phyloP scores from a whole-genome alignment of 805 yeast genomes.

The Metschnikowia koreensis region DNA sequence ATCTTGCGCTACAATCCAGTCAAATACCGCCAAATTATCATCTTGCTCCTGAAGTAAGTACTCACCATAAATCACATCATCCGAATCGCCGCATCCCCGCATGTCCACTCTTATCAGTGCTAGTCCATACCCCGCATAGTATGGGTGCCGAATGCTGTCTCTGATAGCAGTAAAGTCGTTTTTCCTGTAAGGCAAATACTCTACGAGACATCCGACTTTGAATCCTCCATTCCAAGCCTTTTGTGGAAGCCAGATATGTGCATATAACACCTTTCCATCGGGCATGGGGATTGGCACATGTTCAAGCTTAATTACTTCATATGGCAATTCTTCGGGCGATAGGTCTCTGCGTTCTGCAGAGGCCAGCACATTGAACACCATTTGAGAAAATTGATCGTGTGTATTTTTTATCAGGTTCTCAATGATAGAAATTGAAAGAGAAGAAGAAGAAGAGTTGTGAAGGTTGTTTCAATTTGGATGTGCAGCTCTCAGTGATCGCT shows the following conservation, averaged over 20 bases:
- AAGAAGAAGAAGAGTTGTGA: background rate
- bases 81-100: conserved; percentile 47
- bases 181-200: conserved; percentile 47
- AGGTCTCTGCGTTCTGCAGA: conserved; percentile 5
- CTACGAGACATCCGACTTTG: conserved; percentile 40
- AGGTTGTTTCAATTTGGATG: background rate
- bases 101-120: conserved; percentile 46
- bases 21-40: conserved; percentile 4
- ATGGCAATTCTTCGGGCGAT: conserved; percentile 1
- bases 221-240: conserved; percentile 20
- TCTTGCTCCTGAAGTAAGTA: conserved; percentile 41
- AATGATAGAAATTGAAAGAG: background rate
- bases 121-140: conserved; percentile 46
- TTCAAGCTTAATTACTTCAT: conserved; percentile 1
- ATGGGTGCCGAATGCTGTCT: conserved; percentile 46
- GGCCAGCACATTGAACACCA: conserved; percentile 1
- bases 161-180: conserved; percentile 44
- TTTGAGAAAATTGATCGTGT: background rate
- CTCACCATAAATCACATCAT: conserved; percentile 40
- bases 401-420: too few relatives aligned
- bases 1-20: conserved; percentile 3
- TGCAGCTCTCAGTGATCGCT: too few relatives aligned
- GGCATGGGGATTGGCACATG: conserved; percentile 30
- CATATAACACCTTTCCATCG: conserved; percentile 39
- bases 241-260: conserved; percentile 46